Conservation (phyloP, 805 yeast species). For the Lachancea fermentati region DNA sequence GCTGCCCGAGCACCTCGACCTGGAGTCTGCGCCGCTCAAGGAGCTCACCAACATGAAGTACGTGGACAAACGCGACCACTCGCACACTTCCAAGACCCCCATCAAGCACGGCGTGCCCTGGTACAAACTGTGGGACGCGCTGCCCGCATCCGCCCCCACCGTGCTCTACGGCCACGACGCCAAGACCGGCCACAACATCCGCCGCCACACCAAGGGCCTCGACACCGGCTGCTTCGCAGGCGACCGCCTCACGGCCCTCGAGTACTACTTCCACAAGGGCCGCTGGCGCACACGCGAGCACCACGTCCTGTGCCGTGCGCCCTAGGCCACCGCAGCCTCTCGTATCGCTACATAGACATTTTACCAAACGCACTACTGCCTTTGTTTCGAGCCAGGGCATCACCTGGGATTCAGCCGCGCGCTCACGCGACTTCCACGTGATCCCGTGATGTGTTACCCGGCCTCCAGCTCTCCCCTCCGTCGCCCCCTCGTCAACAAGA, state of each 20-base stretch:
- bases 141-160: constrained; percentile 26
- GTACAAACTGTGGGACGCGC: constrained; percentile 50
- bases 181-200: constrained; percentile 59
- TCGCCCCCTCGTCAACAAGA: not conserved
- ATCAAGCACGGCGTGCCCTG: constrained; percentile 39
- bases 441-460: not conserved
- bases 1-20: constrained; percentile 46
- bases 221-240: constrained; percentile 84
- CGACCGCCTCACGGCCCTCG: constrained; percentile 55
- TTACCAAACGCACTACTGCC: too few species aligned
- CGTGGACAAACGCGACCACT: constrained; percentile 59
- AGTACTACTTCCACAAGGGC: constrained; percentile 11
- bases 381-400: too few species aligned
- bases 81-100: constrained; percentile 28
- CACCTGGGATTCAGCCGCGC: not conserved
- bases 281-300: constrained; percentile 9
- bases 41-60: constrained; percentile 67
- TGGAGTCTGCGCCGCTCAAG: constrained; percentile 47
- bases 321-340: not conserved
- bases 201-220: constrained; percentile 67
- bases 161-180: constrained; percentile 92
- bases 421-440: not conserved
- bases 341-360: not conserved
- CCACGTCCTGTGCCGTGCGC: constrained; percentile 12
- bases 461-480: not conserved